Evolutionary conservation across 2,329 filamentous ascomycete genomes (phyloP), one percentile per base, ranked within the genome.

Genomic region (Ophiocordyceps camponoti-floridani): DNA sequence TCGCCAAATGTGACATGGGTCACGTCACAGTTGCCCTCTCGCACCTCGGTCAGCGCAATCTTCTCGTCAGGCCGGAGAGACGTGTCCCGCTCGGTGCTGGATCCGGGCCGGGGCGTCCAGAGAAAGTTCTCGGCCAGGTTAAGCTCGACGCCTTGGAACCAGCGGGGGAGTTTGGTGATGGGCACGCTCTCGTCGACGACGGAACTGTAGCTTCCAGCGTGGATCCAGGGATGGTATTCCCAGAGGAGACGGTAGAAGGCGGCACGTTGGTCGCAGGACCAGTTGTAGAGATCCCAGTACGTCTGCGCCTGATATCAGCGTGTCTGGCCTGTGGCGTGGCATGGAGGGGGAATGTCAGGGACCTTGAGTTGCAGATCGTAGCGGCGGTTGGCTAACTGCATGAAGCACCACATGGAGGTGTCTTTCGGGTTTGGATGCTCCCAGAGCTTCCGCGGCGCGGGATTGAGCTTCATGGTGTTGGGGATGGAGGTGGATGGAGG

Each of bases 81-180:
- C 0, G 66, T 82, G 8, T 68, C 67, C 4, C 67, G 64, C 23
- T 66, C 55, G 2, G 64, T 68, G 0, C 67, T 54, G n/a, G 62
- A 57, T 0, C 61, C 54, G 2, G 61, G 56, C 3, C 58, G 57
- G 13, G 65, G 63, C 1, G 71, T 71, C 63, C 75, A 88, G 26
- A 94, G 73, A 26, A 86, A 61, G 56, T 91, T 93, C 62, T 93
- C 84, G 5, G 84, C 80, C 56, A 79, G 89, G 54, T 87, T 93
- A 52, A 91, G 59, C 5, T 66, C 62, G 1, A 87, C 69, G 28
- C 85, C 85, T 1, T 75, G 64, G 58, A 91, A 93, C 85, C 85
- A 93, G 38, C 67, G 63, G 0, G 85, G 85, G 5, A 89, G 69
- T 14, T 68, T 66, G 48, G 85, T 79, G 58, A 93, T 84, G 2